Conservation (phyloP, 257 asterid species). For the Solanum lycopersicoides region DNA sequence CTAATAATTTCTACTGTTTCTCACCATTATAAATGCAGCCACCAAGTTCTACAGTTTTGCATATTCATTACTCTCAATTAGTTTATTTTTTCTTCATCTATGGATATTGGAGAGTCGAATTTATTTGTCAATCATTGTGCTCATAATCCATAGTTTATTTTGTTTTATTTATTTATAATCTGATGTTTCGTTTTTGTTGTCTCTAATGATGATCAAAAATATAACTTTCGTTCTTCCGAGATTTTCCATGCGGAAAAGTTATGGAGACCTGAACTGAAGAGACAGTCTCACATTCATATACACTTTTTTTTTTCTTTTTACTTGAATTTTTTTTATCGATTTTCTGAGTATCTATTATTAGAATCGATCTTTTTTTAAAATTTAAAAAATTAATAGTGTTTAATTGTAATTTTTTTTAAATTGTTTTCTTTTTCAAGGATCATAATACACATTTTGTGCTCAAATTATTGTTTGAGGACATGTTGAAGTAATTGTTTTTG, state of each 20-base stretch:
- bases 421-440: too few species aligned
- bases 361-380: too few species aligned
- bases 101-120: not conserved
- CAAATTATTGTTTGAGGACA: too few species aligned
- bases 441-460: too few species aligned
- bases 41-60: not conserved
- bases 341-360: too few species aligned
- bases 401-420: too few species aligned
- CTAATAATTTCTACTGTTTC: not conserved
- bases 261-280: conserved; percentile 63
- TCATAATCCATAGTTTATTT: too few species aligned
- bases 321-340: not conserved
- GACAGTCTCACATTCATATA: not conserved
- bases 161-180: not conserved
- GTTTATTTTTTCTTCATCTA: not conserved
- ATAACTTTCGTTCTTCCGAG: conserved; percentile 62
- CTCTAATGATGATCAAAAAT: conserved; percentile 32
- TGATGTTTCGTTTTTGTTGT: conserved; percentile 6
- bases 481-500: too few species aligned
- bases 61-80: not conserved
- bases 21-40: not conserved
- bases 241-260: conserved; percentile 33
- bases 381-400: too few species aligned
- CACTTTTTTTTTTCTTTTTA: not conserved
- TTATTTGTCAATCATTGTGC: not conserved